These are phyloP conservation scores for Aspergillus heteromorphus DNA, from an alignment of 495 filamentous ascomycete genomes.

Conservation along the genomic window DNA sequence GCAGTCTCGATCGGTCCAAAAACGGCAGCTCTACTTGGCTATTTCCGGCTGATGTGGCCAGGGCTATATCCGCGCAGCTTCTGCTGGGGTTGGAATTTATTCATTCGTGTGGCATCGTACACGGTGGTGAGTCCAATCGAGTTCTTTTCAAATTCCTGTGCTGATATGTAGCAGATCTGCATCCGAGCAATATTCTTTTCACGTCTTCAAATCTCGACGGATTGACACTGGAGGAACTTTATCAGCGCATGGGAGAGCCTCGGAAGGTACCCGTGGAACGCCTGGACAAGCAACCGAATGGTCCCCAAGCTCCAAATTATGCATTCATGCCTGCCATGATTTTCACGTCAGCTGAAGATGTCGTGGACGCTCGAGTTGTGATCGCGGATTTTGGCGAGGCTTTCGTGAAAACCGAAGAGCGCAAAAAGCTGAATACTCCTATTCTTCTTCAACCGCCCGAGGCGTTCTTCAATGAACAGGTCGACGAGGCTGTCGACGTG, in stretches of 20 bases:
- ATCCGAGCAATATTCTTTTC: constrained; percentile 4
- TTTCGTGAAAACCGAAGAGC: constrained; percentile 3
- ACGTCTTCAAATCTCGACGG: background rate
- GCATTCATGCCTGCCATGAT: constrained; percentile 1
- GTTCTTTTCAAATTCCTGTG: background rate
- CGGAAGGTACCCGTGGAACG: constrained; percentile 1
- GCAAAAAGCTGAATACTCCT: constrained; percentile 9
- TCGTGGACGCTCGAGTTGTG: constrained; percentile 4
- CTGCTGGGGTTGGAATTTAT: background rate
- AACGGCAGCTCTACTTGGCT: background rate
- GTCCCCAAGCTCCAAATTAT: background rate
- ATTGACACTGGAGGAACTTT: constrained; percentile 1
- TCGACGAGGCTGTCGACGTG: constrained; percentile 14
- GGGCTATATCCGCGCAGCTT: background rate
- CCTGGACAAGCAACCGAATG: no score
- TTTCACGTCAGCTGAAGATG: background rate
- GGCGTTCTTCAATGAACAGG: constrained; percentile 10
- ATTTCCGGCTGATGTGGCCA: background rate
- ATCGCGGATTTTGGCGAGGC: constrained; percentile 13
- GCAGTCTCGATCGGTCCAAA: background rate
- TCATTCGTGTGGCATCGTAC: background rate
- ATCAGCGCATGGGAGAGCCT: constrained; percentile 2
- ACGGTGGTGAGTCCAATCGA: background rate
- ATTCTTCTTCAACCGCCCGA: constrained; percentile 13
- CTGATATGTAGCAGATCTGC: constrained; percentile 1